A percentile compares a stretch with the other conserved stretches of the same genome.
These are phyloP conservation scores for Nematocida ausubeli DNA, from an alignment of 371 early-diverging fungal genomes.

Conservation along the genomic window DNA sequence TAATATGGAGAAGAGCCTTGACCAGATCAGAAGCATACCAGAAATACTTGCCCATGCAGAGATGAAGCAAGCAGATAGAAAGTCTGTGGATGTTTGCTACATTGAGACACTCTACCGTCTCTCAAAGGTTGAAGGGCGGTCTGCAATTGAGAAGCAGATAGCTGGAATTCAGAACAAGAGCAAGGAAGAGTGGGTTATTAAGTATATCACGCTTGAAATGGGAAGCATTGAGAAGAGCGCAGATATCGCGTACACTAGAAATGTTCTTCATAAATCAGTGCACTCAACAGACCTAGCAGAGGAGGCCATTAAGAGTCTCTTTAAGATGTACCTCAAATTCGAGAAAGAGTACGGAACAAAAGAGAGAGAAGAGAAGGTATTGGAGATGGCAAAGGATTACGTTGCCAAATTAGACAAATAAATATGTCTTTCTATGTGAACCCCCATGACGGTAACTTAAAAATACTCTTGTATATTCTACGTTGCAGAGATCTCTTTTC, in stretches of 20 bases:
- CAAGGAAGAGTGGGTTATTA: constrained; percentile 32
- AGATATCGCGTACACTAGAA: constrained; percentile 35
- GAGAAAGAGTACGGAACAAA: constrained; percentile 52
- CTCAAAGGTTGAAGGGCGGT: constrained; percentile 30
- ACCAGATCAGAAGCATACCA: not conserved
- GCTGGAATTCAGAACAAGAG: not conserved
- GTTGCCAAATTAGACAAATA: constrained; percentile 15
- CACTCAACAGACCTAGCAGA: not conserved
- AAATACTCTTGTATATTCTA: too few relatives aligned
- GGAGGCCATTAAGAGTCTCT: constrained; percentile 10
- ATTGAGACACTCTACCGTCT: constrained; percentile 21
- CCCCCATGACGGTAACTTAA: too few relatives aligned
- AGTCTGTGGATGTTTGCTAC: constrained; percentile 12
- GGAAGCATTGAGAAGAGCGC: not conserved
- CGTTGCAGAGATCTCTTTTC: too few relatives aligned
- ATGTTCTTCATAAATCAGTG: constrained; percentile 11
- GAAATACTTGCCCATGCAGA: not conserved
- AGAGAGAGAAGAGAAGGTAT: constrained; percentile 14
- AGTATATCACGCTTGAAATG: constrained; percentile 28
- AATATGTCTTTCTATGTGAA: constrained; percentile 3
- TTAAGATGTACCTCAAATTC: constrained; percentile 43
- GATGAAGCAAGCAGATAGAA: constrained; percentile 30
- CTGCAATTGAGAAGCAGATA: constrained; percentile 22
- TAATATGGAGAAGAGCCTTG: not conserved
- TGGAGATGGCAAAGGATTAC: constrained; percentile 45